These are phyloP conservation scores for Boletus barrowsii DNA, from an alignment of 768 basidiomycete genomes.

Conservation along the genomic window DNA sequence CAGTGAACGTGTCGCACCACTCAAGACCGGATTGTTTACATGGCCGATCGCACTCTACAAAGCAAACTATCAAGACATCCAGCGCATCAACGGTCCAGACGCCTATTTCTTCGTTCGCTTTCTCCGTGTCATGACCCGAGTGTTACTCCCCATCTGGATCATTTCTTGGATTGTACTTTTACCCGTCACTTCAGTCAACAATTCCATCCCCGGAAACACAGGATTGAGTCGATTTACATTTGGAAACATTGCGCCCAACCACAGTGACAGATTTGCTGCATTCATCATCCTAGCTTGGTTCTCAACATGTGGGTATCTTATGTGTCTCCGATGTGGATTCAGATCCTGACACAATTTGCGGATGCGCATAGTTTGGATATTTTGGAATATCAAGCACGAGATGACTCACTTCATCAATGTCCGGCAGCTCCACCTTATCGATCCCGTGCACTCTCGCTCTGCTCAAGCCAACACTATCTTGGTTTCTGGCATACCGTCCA, in stretches of 20 bases:
- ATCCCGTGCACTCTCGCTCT: slow-evolving; percentile 65
- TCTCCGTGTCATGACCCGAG: slow-evolving; percentile 75
- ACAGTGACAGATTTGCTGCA: slow-evolving; percentile 65
- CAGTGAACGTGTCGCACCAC: slow-evolving; percentile 57
- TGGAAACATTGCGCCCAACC: slow-evolving; percentile 62
- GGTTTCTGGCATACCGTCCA: slow-evolving; percentile 81
- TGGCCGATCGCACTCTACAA: slow-evolving; percentile 69
- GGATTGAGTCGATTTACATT: slow-evolving; percentile 75
- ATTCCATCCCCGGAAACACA: slow-evolving; percentile 40
- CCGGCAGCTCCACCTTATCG: slow-evolving; percentile 81
- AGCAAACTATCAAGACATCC: slow-evolving; percentile 60
- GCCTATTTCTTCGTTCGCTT: slow-evolving; percentile 94
- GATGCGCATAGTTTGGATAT: slow-evolving; percentile 65
- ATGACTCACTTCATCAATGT: slow-evolving; percentile 76
- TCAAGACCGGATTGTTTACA: slow-evolving; percentile 47
- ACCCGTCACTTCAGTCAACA: slow-evolving; percentile 64
- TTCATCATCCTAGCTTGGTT: slow-evolving; percentile 75
- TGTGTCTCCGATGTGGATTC: neutral
- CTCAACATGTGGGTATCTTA: slow-evolving; percentile 63
- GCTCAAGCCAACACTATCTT: slow-evolving; percentile 90
- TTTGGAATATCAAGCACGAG: slow-evolving; percentile 77
- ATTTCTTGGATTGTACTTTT: slow-evolving; percentile 84
- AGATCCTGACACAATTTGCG: neutral
- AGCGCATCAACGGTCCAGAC: slow-evolving; percentile 76
- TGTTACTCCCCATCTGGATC: slow-evolving; percentile 89